phyloP scores from a whole-genome alignment of 345 rosid genomes.

The Combretum micranthum region DNA sequence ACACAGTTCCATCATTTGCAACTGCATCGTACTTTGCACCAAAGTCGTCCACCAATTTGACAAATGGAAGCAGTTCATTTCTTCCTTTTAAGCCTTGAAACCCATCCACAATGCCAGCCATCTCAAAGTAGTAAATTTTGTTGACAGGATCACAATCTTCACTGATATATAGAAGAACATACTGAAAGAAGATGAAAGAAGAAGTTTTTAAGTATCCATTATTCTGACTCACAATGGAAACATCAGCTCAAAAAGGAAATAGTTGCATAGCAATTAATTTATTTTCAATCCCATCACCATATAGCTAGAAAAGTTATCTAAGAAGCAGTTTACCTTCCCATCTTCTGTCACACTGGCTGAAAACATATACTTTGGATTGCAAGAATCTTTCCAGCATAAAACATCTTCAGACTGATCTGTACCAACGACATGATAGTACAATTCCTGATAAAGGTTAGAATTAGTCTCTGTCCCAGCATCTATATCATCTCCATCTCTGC shows the following conservation, averaged over 20 bases:
- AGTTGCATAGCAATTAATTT: no score
- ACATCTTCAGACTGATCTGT: conserved; percentile 76
- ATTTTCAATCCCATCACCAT: no score
- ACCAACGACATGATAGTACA: conserved; percentile 78
- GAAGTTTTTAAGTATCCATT: background rate
- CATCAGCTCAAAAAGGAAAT: no score
- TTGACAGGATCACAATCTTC: conserved; percentile 81
- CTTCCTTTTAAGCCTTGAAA: conserved; percentile 54
- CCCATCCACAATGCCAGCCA: conserved; percentile 58
- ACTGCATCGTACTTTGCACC: conserved; percentile 53
- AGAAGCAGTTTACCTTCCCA: conserved; percentile 58
- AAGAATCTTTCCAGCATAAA: conserved; percentile 83
- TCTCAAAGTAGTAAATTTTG: conserved; percentile 66
- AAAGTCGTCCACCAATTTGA: conserved; percentile 64
- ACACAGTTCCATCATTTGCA: conserved; percentile 67
- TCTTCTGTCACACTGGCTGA: conserved; percentile 66
- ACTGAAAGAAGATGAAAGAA: conserved; percentile 37
- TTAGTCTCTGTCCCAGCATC: conserved; percentile 97
- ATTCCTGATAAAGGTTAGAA: conserved; percentile 69
- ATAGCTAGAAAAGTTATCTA: no score
- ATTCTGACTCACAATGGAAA: no score
- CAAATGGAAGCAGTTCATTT: conserved; percentile 51
- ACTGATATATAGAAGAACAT: conserved; percentile 41
- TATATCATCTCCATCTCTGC: conserved; percentile 64
- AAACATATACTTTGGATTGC: conserved; percentile 60